phyloP scores from a whole-genome alignment of 2,329 filamentous ascomycete species.

The Colletotrichum tofieldiae region DNA sequence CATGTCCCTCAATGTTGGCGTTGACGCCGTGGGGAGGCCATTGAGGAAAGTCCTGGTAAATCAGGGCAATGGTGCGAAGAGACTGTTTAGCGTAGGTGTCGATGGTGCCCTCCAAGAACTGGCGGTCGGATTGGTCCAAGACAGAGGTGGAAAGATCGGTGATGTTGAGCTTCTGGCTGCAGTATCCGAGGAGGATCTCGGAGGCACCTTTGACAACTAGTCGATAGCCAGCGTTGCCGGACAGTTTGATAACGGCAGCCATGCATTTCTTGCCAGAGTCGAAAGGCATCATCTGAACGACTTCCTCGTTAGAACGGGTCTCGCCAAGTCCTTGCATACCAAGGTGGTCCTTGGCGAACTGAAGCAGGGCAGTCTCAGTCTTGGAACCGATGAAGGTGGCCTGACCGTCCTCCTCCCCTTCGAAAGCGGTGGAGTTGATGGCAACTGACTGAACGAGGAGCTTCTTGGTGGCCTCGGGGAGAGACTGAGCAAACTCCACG shows the following conservation, averaged over 20 bases:
- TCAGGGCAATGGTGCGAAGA: conserved; percentile 83
- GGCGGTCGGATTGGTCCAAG: conserved; percentile 60
- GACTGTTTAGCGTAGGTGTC: conserved; percentile 74
- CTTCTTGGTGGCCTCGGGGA: conserved; percentile 50
- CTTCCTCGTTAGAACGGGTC: conserved; percentile 61
- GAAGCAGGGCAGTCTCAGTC: conserved; percentile 69
- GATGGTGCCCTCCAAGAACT: conserved; percentile 69
- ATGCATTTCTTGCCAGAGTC: conserved; percentile 71
- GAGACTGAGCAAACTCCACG: conserved; percentile 44
- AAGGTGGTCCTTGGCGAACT: conserved; percentile 65
- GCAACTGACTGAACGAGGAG: conserved; percentile 61
- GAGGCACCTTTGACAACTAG: conserved; percentile 71
- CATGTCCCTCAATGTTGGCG: conserved; percentile 75
- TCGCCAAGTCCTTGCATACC: conserved; percentile 64
- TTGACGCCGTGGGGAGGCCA: conserved; percentile 77
- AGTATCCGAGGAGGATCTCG: conserved; percentile 67
- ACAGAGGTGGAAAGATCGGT: conserved; percentile 69
- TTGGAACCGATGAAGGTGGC: conserved; percentile 69
- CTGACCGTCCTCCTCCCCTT: conserved; percentile 63
- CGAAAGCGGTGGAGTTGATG: conserved; percentile 73
- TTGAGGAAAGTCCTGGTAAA: conserved; percentile 80
- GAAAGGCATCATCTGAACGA: conserved; percentile 68
- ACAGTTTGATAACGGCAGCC: conserved; percentile 68
- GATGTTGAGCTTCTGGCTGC: conserved; percentile 57
- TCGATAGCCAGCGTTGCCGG: conserved; percentile 60